Percentiles rank a stretch among this genome's conserved stretches.
Evolutionary conservation across 2,329 filamentous ascomycete species (phyloP).

Genomic region (Sclerotinia nivalis): DNA sequence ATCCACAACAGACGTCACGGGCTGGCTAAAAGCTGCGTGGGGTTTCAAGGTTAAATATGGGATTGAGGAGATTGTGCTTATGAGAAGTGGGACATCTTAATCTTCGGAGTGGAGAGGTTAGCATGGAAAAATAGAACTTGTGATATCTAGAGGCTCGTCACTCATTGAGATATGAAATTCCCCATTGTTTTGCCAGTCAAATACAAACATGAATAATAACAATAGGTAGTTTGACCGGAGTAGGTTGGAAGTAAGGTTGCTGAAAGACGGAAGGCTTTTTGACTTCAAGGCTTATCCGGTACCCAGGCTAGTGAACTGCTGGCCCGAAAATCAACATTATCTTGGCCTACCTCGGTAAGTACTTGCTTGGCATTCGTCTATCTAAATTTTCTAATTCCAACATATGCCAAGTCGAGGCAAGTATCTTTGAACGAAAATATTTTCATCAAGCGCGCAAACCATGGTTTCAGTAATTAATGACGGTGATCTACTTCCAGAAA

Average conservation of each 20-base stretch:
- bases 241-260: neutral
- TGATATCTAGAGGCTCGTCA: neutral
- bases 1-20: slow-evolving; percentile 20
- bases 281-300: neutral
- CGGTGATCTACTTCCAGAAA: slow-evolving; percentile 4
- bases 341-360: neutral
- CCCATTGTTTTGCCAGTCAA: neutral
- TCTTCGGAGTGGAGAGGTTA: slow-evolving; percentile 1
- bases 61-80: slow-evolving; percentile 9
- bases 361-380: neutral
- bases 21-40: slow-evolving; percentile 10
- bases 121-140: neutral
- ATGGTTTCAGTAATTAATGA: slow-evolving; percentile 6
- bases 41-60: slow-evolving; percentile 4
- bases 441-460: slow-evolving; percentile 6
- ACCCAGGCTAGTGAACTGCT: neutral
- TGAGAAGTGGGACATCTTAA: slow-evolving; percentile 1
- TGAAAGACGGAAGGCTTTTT: neutral
- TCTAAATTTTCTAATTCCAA: neutral
- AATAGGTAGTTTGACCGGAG: neutral
- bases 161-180: neutral
- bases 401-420: slow-evolving; percentile 3
- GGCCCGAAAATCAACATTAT: neutral
- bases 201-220: neutral
- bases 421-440: neutral